Conservation (phyloP, 345 rosid genomes). For the Abelmoschus esculentus region DNA sequence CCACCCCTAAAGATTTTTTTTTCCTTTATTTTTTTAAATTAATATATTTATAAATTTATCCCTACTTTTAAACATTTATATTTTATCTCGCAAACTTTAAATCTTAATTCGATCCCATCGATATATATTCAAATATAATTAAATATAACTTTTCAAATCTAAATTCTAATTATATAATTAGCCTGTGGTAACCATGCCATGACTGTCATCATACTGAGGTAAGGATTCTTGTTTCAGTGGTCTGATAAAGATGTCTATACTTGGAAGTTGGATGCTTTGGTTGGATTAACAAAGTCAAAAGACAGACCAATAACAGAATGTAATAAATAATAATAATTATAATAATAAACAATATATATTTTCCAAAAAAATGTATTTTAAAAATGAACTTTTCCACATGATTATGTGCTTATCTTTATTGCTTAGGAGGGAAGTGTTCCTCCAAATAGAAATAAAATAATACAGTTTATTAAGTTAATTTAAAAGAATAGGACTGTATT, state of each 20-base stretch:
- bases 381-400: not conserved
- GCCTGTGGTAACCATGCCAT: no score
- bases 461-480: not conserved
- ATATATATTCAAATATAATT: no score
- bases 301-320: not conserved
- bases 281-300: not conserved
- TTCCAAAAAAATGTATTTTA: not conserved
- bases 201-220: not conserved
- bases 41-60: no score
- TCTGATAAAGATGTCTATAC: not conserved
- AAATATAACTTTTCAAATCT: no score
- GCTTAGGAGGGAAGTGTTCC: conserved; percentile 1
- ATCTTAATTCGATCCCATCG: no score
- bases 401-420: not conserved
- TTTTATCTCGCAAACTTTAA: no score
- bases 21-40: no score
- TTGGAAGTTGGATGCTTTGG: not conserved
- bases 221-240: not conserved
- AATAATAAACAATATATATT: not conserved
- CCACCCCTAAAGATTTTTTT: no score
- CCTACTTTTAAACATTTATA: no score
- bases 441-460: not conserved
- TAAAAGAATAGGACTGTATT: no score
- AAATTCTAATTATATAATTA: no score
- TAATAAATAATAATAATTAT: no score